phyloP scores from a whole-genome alignment of 2,329 filamentous ascomycete species.

The Fusarium euwallaceae region DNA sequence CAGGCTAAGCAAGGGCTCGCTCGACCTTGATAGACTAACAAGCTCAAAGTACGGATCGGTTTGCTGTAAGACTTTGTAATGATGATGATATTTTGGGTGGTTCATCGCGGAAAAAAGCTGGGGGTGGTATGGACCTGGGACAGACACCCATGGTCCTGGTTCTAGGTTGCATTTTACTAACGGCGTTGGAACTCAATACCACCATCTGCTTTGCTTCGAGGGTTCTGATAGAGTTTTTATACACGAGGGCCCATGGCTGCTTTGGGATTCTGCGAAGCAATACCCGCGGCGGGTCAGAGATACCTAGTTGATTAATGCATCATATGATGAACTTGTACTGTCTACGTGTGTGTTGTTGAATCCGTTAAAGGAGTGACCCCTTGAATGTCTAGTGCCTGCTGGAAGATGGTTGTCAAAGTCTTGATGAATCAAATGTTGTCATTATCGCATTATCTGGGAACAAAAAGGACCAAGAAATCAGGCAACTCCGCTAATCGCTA shows the following conservation, averaged over 20 bases:
- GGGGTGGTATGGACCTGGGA: conserved; percentile 42
- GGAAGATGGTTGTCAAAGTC: neutral
- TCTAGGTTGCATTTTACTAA: conserved; percentile 46
- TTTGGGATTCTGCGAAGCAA: conserved; percentile 43
- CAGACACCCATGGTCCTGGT: conserved; percentile 38
- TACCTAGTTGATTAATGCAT: conserved; percentile 48
- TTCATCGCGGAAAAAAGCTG: conserved; percentile 38
- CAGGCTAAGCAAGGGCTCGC: conserved; percentile 66
- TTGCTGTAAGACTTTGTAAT: conserved; percentile 37
- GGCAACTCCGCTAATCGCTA: conserved; percentile 28
- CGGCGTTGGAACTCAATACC: conserved; percentile 48
- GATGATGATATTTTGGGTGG: conserved; percentile 42
- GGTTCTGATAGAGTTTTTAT: conserved; percentile 39
- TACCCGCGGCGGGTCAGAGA: conserved; percentile 41
- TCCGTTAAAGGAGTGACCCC: neutral
- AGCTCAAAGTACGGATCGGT: conserved; percentile 14
- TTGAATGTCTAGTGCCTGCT: neutral
- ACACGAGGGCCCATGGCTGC: conserved; percentile 27
- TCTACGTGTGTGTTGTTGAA: neutral
- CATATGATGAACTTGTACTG: conserved; percentile 38
- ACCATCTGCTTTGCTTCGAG: conserved; percentile 43
- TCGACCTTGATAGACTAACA: conserved; percentile 51
- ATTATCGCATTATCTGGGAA: conserved; percentile 20
- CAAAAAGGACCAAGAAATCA: neutral
- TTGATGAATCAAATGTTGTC: conserved; percentile 21